Percentiles rank a stretch among this genome's conserved stretches.
These are phyloP conservation scores for Ganoderma lingzhi DNA, from an alignment of 1,284 basidiomycete species.

Conservation along the genomic window DNA sequence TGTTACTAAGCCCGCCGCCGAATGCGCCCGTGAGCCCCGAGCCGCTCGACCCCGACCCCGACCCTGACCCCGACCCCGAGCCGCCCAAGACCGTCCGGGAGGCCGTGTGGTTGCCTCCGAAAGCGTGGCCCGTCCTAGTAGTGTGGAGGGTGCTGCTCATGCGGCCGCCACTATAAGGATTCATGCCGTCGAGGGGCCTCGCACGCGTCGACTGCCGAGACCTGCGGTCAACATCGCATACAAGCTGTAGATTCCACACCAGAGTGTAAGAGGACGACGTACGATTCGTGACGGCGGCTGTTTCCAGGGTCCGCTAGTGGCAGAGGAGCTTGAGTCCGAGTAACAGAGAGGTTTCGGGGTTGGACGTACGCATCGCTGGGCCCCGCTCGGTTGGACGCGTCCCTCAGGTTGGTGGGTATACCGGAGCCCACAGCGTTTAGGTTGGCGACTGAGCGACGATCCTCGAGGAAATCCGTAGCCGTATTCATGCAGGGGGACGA, in stretches of 20 bases:
- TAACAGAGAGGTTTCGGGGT: not conserved
- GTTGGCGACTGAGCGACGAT: conserved; percentile 9
- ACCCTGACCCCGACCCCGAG: not conserved
- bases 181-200: not conserved
- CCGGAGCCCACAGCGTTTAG: conserved; percentile 12
- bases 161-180: not conserved
- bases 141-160: not conserved
- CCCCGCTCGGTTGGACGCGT: conserved; percentile 1
- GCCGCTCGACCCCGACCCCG: not conserved
- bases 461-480: not conserved
- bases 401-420: not conserved
- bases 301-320: not conserved
- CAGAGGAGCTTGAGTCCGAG: not conserved
- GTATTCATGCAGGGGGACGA: conserved; percentile 4
- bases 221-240: not conserved
- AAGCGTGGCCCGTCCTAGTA: not conserved
- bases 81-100: not conserved
- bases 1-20: not conserved
- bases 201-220: not conserved
- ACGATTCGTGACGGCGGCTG: not conserved
- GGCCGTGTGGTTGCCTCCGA: not conserved
- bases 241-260: not conserved
- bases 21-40: not conserved
- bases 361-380: not conserved
- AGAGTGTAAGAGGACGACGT: not conserved